A percentile compares a stretch with the other conserved stretches of the same genome.
These are phyloP conservation scores for Ceratonia siliqua DNA, from an alignment of 306 rosid species.

Conservation along the genomic window DNA sequence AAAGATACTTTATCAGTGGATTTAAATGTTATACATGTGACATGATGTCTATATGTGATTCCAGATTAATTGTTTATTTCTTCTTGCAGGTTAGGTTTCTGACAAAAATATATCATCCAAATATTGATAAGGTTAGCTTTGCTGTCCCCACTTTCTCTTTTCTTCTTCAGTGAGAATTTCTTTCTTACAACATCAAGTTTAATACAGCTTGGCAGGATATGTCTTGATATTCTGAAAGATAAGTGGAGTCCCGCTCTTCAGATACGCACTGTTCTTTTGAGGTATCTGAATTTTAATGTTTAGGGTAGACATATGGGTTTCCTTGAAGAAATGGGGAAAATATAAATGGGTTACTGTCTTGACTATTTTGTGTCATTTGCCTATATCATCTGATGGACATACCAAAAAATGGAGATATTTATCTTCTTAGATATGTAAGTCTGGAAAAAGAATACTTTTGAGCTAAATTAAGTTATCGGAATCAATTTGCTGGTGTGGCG, in stretches of 20 bases:
- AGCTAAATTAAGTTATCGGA: background rate
- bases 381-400: background rate
- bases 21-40: background rate
- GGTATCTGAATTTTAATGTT: conserved; percentile 46
- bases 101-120: conserved; percentile 95
- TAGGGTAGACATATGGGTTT: conserved; percentile 6
- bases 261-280: conserved; percentile 91
- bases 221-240: conserved; percentile 91
- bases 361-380: background rate
- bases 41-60: background rate
- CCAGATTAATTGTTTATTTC: conserved; percentile 11
- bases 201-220: conserved; percentile 86
- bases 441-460: background rate
- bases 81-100: conserved; percentile 84
- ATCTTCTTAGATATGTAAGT: background rate
- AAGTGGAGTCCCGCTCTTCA: conserved; percentile 93
- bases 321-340: conserved; percentile 16
- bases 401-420: background rate
- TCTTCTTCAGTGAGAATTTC: background rate
- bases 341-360: background rate
- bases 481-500: background rate
- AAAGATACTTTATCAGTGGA: background rate
- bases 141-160: conserved; percentile 16
- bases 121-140: conserved; percentile 84
- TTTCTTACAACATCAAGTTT: conserved; percentile 12